Evolutionary conservation across 371 early-diverging fungal genomes (phyloP).

Genomic region (Mucor sp.): DNA sequence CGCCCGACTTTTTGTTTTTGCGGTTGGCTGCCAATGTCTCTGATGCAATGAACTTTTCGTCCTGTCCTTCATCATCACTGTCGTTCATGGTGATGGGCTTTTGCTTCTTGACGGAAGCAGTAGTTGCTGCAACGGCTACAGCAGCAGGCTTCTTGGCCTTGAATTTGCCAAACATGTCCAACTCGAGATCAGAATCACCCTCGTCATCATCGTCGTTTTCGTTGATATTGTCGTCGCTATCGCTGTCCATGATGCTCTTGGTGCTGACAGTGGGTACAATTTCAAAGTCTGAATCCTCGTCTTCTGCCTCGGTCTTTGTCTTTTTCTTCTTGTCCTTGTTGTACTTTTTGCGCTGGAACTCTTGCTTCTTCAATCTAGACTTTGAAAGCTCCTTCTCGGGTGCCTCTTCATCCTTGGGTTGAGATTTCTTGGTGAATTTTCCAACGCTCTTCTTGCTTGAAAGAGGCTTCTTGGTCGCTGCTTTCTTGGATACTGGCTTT

Average conservation of each 20-base stretch:
- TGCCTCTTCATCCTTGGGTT: background rate
- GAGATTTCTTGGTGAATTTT: background rate
- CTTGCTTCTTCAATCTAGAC: slow-evolving; percentile 35
- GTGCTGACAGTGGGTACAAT: slow-evolving; percentile 19
- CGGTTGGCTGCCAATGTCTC: slow-evolving; percentile 70
- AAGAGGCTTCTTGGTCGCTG: slow-evolving; percentile 9
- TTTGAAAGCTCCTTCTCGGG: slow-evolving; percentile 24
- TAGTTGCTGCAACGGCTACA: slow-evolving; percentile 12
- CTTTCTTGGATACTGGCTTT: slow-evolving; percentile 12
- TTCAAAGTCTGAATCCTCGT: slow-evolving; percentile 40
- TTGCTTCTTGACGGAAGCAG: slow-evolving; percentile 14
- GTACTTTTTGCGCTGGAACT: slow-evolving; percentile 41
- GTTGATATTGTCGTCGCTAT: background rate
- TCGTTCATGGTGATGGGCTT: slow-evolving; percentile 28
- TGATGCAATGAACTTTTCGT: slow-evolving; percentile 55
- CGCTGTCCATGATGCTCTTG: background rate
- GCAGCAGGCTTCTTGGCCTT: slow-evolving; percentile 25
- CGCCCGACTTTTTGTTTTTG: slow-evolving; percentile 93
- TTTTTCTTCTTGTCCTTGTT: slow-evolving; percentile 35
- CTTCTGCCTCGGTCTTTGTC: slow-evolving; percentile 8
- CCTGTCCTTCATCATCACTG: slow-evolving; percentile 39
- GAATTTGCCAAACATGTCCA: slow-evolving; percentile 46
- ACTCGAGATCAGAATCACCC: slow-evolving; percentile 33
- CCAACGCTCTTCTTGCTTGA: background rate
- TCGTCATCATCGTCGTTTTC: slow-evolving; percentile 15